These are phyloP conservation scores for Pleurotus tuoliensis DNA, from an alignment of 768 basidiomycete species.

Conservation along the genomic window DNA sequence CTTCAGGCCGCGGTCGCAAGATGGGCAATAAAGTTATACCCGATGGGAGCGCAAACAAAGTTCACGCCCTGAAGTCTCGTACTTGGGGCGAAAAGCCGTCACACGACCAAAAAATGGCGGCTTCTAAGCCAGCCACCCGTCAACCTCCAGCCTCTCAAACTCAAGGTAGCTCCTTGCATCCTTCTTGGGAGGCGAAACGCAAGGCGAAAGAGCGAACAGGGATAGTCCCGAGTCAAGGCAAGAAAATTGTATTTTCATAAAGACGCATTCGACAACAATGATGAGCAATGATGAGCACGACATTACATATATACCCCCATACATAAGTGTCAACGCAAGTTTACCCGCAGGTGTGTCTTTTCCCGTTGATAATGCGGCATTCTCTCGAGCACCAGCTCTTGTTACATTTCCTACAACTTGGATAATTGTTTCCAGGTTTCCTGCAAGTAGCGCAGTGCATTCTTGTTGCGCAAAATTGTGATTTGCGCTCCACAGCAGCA, in stretches of 20 bases:
- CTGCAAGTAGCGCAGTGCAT: constrained; percentile 48
- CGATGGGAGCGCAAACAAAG: not conserved
- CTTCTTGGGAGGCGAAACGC: constrained; percentile 95
- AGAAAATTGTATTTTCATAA: constrained; percentile 71
- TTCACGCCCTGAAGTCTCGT: not conserved
- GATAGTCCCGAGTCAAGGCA: constrained; percentile 70
- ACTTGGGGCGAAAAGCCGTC: not conserved
- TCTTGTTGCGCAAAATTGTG: constrained; percentile 40
- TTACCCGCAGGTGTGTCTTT: constrained; percentile 43
- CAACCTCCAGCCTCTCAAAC: constrained; percentile 16
- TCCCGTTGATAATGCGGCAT: constrained; percentile 51
- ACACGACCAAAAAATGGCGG: not conserved
- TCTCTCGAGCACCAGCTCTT: constrained; percentile 63
- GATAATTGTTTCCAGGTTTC: constrained; percentile 51
- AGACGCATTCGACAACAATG: no score
- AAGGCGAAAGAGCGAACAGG: constrained; percentile 58
- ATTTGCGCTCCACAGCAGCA: constrained; percentile 45
- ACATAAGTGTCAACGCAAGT: no score
- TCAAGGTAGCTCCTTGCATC: constrained; percentile 61
- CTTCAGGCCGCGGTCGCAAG: not conserved
- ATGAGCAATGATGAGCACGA: no score
- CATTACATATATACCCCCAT: no score
- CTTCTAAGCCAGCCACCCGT: not conserved
- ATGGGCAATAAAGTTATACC: not conserved
- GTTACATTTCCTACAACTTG: constrained; percentile 56